Evolutionary conservation across 345 rosid genomes (phyloP).

Genomic region (Eucalyptus albens): DNA sequence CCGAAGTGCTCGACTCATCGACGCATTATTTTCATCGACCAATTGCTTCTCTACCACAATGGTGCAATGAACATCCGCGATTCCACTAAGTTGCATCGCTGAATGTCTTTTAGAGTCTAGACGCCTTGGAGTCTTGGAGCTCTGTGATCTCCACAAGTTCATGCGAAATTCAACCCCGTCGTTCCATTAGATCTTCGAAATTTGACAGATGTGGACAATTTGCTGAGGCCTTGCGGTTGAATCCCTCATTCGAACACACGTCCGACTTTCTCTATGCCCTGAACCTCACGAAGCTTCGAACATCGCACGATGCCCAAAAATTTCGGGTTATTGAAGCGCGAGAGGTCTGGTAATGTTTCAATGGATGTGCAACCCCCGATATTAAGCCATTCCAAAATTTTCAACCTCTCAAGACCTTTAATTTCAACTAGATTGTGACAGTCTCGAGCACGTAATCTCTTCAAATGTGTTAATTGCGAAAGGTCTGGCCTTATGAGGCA

Average conservation of each 20-base stretch:
- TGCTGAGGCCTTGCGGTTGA: neutral
- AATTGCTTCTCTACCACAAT: neutral
- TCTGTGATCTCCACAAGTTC: neutral
- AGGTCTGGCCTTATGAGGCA: too few species aligned
- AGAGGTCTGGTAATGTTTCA: too few species aligned
- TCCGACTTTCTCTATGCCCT: neutral
- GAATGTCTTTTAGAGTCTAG: neutral
- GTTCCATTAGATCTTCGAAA: neutral
- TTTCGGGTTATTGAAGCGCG: too few species aligned
- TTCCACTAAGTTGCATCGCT: neutral
- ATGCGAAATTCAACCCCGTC: neutral
- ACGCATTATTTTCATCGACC: neutral
- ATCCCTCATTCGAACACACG: neutral
- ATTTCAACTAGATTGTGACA: too few species aligned
- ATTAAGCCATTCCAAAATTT: too few species aligned
- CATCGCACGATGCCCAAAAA: too few species aligned
- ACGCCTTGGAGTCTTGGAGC: neutral
- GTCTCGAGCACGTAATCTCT: accelerated
- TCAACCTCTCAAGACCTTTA: too few species aligned
- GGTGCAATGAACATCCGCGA: neutral
- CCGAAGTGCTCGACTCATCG: neutral
- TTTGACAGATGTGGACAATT: neutral
- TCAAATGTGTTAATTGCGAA: too few species aligned
- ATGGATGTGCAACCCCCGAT: too few species aligned
- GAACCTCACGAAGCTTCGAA: neutral